A percentile compares a stretch with the other conserved stretches of the same genome.
Conservation (phyloP, 2,329 filamentous ascomycete species). For the Penicillium sp. region DNA sequence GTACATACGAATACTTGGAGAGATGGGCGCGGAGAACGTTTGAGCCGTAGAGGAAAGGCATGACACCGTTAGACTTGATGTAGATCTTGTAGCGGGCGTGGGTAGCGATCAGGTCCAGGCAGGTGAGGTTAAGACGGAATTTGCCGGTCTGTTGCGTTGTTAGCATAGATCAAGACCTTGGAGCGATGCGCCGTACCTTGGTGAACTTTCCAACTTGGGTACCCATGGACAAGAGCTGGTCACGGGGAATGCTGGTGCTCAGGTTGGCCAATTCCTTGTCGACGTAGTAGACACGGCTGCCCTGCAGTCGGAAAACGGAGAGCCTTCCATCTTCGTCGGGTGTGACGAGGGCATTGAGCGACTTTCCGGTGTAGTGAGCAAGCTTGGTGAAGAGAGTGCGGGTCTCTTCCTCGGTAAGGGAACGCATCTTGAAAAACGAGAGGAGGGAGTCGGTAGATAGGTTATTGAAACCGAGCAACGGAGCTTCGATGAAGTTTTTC, state of each 20-base stretch:
- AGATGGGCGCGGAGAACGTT: not conserved
- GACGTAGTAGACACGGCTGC: slow-evolving; percentile 87
- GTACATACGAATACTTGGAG: slow-evolving; percentile 42
- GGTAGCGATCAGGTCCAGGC: slow-evolving; percentile 82
- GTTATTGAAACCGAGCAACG: not conserved
- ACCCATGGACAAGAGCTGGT: slow-evolving; percentile 82
- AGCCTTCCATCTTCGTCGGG: slow-evolving; percentile 63
- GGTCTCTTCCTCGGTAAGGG: slow-evolving; percentile 40
- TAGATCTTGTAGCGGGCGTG: slow-evolving; percentile 96
- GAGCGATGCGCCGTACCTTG: not conserved
- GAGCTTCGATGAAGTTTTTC: not conserved
- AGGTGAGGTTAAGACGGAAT: slow-evolving; percentile 91
- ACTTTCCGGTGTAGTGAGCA: slow-evolving; percentile 79
- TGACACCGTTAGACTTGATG: slow-evolving; percentile 90
- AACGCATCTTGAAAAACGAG: slow-evolving; percentile 7
- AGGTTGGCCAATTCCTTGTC: slow-evolving; percentile 87
- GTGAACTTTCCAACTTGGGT: slow-evolving; percentile 57
- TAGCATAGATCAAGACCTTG: not conserved
- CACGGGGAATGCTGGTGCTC: slow-evolving; percentile 79
- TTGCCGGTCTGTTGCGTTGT: slow-evolving; percentile 69
- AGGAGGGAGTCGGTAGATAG: not conserved
- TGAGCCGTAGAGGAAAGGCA: slow-evolving; percentile 72
- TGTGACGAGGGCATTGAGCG: slow-evolving; percentile 5
- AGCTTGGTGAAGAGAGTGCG: slow-evolving; percentile 87
- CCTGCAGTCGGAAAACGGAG: slow-evolving; percentile 76